Percentiles rank a stretch among this genome's conserved stretches.
Conservation (phyloP, 1,284 basidiomycete genomes). For the Cutaneotrichosporon dermatis region DNA sequence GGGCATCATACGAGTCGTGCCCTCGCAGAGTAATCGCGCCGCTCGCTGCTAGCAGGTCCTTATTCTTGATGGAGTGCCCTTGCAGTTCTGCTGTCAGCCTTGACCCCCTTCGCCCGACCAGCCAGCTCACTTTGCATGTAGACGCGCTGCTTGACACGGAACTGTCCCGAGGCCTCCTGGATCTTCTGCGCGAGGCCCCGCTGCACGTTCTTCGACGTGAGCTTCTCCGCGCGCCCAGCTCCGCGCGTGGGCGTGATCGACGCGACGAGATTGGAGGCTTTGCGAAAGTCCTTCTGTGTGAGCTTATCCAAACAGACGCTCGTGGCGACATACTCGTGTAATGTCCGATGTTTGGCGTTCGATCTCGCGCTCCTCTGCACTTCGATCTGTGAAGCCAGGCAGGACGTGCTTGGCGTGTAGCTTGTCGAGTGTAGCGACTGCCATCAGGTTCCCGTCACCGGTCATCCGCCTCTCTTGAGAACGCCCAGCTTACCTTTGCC, state of each 20-base stretch:
- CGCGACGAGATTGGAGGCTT: slow-evolving; percentile 70
- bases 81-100: slow-evolving; percentile 62
- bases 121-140: slow-evolving; percentile 85
- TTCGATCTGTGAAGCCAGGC: slow-evolving; percentile 92
- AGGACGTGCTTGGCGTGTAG: slow-evolving; percentile 93
- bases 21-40: slow-evolving; percentile 74
- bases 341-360: slow-evolving; percentile 80
- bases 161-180: slow-evolving; percentile 86
- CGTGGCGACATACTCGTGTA: slow-evolving; percentile 60
- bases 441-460: slow-evolving; percentile 6
- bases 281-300: slow-evolving; percentile 68
- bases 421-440: slow-evolving; percentile 78
- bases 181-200: slow-evolving; percentile 89
- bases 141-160: slow-evolving; percentile 93
- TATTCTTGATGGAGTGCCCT: slow-evolving; percentile 90
- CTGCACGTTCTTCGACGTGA: slow-evolving; percentile 90
- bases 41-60: slow-evolving; percentile 74
- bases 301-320: background rate
- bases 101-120: no score
- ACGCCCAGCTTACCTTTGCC: slow-evolving; percentile 58
- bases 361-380: slow-evolving; percentile 89
- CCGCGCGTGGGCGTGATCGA: slow-evolving; percentile 47
- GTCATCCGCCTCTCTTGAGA: slow-evolving; percentile 37
- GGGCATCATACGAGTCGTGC: slow-evolving; percentile 69
- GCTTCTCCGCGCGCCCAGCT: slow-evolving; percentile 54